A percentile compares a stretch with the other conserved stretches of the same genome.
Evolutionary conservation across 139 green algal genomes (phyloP).

Genomic region (Penium margaritaceum): DNA sequence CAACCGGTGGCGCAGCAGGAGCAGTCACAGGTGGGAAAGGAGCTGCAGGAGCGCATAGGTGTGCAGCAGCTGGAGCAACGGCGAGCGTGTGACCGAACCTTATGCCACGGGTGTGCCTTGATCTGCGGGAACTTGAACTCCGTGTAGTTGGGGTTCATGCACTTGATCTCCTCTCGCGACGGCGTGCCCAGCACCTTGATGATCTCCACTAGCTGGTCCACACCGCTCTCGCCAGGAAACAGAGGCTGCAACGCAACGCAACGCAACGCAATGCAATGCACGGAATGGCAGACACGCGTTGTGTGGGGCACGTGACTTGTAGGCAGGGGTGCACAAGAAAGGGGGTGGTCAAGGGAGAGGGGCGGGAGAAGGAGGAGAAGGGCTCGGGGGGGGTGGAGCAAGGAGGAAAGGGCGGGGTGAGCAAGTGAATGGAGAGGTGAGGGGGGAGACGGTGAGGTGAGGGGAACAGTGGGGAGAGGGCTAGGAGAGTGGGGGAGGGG

Average conservation of each 20-base stretch:
- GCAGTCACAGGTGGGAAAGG: background rate
- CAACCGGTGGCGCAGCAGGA: too few relatives aligned
- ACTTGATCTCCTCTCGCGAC: constrained; percentile 85
- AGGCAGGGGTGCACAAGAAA: too few relatives aligned
- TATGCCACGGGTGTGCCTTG: constrained; percentile 88
- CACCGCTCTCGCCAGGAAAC: constrained; percentile 76
- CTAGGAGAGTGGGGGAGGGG: too few relatives aligned
- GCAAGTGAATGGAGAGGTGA: too few relatives aligned
- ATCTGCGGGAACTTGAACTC: constrained; percentile 98
- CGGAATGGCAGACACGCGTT: too few relatives aligned
- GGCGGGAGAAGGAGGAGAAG: too few relatives aligned
- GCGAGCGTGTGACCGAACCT: constrained; percentile 54
- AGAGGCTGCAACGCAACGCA: constrained; percentile 36
- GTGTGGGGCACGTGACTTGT: too few relatives aligned
- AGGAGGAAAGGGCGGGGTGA: too few relatives aligned
- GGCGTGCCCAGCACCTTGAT: constrained; percentile 95
- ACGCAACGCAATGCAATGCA: background rate
- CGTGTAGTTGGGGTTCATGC: constrained; percentile 99
- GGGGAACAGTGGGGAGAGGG: too few relatives aligned
- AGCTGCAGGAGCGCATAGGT: background rate
- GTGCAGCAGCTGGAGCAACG: background rate
- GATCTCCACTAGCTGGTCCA: constrained; percentile 99
- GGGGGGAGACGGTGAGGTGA: too few relatives aligned
- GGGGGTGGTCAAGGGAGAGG: too few relatives aligned
- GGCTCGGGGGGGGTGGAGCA: too few relatives aligned